Percentiles rank a stretch among this genome's conserved stretches.
Conservation (phyloP, 164 flowering plant genomes). For the Nelumbo lutea region DNA sequence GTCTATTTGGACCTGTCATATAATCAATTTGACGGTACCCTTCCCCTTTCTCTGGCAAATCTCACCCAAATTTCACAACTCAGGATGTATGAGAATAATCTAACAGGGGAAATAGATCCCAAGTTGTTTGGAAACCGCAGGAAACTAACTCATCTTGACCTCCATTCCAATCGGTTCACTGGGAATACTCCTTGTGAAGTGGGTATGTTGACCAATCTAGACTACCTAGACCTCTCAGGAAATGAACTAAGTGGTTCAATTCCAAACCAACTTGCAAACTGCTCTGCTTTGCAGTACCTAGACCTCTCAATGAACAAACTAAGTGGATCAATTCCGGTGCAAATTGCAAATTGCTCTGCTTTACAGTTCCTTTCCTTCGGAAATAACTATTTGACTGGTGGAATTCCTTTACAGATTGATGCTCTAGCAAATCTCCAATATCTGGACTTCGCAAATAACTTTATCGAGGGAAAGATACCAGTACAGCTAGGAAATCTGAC, state of each 20-base stretch:
- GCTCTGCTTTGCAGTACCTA: too few relatives aligned
- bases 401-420: not conserved
- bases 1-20: not conserved
- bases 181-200: not conserved
- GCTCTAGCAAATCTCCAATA: not conserved
- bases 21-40: not conserved
- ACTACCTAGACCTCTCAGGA: not conserved
- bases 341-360: not conserved
- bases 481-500: too few relatives aligned
- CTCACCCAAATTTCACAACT: not conserved
- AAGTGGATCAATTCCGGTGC: not conserved
- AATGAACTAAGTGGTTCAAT: not conserved
- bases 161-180: conserved; percentile 1
- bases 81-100: not conserved
- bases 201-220: not conserved
- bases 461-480: too few relatives aligned
- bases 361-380: not conserved
- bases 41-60: conserved; percentile 5
- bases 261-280: not conserved
- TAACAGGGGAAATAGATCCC: not conserved
- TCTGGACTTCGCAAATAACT: too few relatives aligned
- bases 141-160: not conserved
- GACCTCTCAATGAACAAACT: not conserved
- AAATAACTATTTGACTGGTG: too few relatives aligned
- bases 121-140: conserved; percentile 6